These are phyloP conservation scores for Leccinum imitatum DNA, from an alignment of 768 basidiomycete species.

Conservation along the genomic window DNA sequence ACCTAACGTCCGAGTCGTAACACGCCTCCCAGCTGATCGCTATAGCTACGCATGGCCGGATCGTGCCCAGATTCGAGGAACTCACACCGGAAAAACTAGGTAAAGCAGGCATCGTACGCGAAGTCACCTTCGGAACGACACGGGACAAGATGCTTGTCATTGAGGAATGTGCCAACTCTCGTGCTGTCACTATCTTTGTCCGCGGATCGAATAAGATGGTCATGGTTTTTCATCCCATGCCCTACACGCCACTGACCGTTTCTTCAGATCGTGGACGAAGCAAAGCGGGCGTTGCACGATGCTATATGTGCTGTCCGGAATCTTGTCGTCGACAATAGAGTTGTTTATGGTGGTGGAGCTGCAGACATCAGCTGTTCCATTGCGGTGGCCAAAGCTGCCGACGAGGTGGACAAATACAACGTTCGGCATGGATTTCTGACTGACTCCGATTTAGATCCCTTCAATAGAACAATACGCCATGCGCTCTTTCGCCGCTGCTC, in stretches of 20 bases:
- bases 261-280: constrained; percentile 93
- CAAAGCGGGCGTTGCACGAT: constrained; percentile 96
- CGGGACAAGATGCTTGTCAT: constrained; percentile 99
- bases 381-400: constrained; percentile 91
- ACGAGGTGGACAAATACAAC: constrained; percentile 57
- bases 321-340: constrained; percentile 90
- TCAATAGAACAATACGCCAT: constrained; percentile 99
- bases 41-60: constrained; percentile 96
- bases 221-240: constrained; percentile 8
- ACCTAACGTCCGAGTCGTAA: background rate
- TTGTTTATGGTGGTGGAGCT: constrained; percentile 97
- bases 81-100: constrained; percentile 89
- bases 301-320: constrained; percentile 97
- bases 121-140: constrained; percentile 95
- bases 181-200: constrained; percentile 96
- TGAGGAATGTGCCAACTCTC: constrained; percentile 95
- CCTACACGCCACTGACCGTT: background rate
- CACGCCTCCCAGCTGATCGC: constrained; percentile 73
- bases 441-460: constrained; percentile 60
- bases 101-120: constrained; percentile 88
- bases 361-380: constrained; percentile 96
- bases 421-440: background rate
- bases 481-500: constrained; percentile 95
- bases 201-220: constrained; percentile 99
- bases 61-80: constrained; percentile 98